Evolutionary conservation across 768 basidiomycete species (phyloP).

Genomic region (Postia placenta): DNA sequence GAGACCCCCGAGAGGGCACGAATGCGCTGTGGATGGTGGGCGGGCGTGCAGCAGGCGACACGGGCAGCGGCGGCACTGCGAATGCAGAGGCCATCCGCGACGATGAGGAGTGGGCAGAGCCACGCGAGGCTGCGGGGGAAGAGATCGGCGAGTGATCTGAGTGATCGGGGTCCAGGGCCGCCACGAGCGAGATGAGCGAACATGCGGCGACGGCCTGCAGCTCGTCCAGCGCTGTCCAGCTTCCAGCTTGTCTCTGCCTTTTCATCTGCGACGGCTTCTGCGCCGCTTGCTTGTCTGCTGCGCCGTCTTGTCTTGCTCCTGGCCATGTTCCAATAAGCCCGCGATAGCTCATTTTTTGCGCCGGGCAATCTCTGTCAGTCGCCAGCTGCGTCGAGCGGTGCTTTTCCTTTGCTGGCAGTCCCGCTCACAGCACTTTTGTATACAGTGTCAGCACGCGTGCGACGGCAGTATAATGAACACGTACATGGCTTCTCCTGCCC

Average conservation of each 20-base stretch:
- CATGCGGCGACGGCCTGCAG: slow-evolving; percentile 13
- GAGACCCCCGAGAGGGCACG: too few species aligned
- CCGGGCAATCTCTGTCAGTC: slow-evolving; percentile 10
- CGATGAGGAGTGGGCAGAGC: too few species aligned
- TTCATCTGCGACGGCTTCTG: slow-evolving; percentile 2
- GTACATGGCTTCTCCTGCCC: slow-evolving; percentile 11
- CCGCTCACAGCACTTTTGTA: slow-evolving; percentile 2
- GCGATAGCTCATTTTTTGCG: not conserved
- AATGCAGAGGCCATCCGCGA: too few species aligned
- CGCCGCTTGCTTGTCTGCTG: slow-evolving; percentile 1
- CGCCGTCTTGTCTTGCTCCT: slow-evolving; percentile 5
- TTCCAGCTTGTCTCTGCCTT: slow-evolving; percentile 8
- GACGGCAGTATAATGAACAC: slow-evolving; percentile 18
- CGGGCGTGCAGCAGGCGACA: too few species aligned
- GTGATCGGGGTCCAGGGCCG: slow-evolving; percentile 8
- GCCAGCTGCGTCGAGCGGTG: slow-evolving; percentile 9
- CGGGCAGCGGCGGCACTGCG: too few species aligned
- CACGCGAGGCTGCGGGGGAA: too few species aligned
- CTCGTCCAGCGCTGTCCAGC: slow-evolving; percentile 4
- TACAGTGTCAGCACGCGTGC: slow-evolving; percentile 3
- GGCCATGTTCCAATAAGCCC: slow-evolving; percentile 12
- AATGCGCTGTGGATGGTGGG: too few species aligned
- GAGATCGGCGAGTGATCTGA: too few species aligned
- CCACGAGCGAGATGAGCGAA: slow-evolving; percentile 5
- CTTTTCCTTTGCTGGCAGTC: slow-evolving; percentile 10